A percentile compares a stretch with the other conserved stretches of the same genome.
Conservation (phyloP, 257 asterid species). For the Leptodermis oblonga region DNA sequence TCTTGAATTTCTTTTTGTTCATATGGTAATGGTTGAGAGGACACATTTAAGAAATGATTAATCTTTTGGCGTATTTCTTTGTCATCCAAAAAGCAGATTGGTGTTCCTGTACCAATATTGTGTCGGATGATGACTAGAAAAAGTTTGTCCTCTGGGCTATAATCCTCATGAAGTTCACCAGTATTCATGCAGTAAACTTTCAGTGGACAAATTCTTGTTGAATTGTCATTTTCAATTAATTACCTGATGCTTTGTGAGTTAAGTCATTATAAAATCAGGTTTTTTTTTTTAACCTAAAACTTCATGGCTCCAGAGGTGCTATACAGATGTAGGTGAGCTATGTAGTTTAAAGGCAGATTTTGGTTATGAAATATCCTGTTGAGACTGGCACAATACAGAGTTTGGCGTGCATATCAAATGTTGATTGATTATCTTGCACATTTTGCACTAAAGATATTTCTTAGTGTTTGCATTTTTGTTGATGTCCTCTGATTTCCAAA, state of each 20-base stretch:
- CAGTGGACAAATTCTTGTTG: conserved; percentile 6
- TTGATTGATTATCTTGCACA: not conserved
- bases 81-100: conserved; percentile 33
- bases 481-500: not conserved
- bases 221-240: not conserved
- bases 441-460: not conserved
- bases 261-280: not conserved
- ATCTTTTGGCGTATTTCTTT: not conserved
- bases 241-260: not conserved
- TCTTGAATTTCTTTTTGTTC: conserved; percentile 14
- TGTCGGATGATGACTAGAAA: conserved; percentile 21
- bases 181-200: conserved; percentile 8
- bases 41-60: not conserved
- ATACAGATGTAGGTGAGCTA: conserved; percentile 36
- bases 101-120: conserved; percentile 19
- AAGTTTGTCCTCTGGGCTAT: conserved; percentile 9
- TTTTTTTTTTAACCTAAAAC: too few species aligned
- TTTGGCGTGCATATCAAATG: not conserved
- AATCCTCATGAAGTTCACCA: conserved; percentile 18
- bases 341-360: conserved; percentile 18
- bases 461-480: not conserved
- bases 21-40: conserved; percentile 13
- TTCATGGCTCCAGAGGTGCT: conserved; percentile 29
- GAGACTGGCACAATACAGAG: conserved; percentile 7
- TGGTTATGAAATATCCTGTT: conserved; percentile 34